Evolutionary conservation across 768 basidiomycete species (phyloP).

Genomic region (Russula lepida): DNA sequence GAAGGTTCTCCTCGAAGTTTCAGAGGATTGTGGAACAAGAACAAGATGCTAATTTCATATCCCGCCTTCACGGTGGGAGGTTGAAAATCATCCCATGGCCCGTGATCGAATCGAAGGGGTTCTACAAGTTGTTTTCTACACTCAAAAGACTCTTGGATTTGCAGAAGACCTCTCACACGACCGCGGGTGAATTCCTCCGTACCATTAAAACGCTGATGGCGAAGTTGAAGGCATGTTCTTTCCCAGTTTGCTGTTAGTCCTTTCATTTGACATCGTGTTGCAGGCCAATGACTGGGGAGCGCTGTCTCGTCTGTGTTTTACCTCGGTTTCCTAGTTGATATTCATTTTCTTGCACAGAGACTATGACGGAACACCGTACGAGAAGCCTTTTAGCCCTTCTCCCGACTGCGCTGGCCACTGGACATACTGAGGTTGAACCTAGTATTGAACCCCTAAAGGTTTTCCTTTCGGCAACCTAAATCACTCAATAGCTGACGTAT

Average conservation of each 20-base stretch:
- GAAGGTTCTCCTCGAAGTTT: conserved; percentile 48
- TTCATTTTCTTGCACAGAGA: conserved; percentile 30
- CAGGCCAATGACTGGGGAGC: conserved; percentile 63
- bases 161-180: conserved; percentile 40
- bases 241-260: neutral
- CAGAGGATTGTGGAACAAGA: conserved; percentile 53
- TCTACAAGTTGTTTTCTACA: conserved; percentile 44
- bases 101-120: conserved; percentile 52
- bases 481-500: neutral
- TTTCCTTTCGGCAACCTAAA: neutral
- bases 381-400: conserved; percentile 32
- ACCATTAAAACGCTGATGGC: conserved; percentile 59
- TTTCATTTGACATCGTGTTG: neutral
- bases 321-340: neutral
- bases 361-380: conserved; percentile 40
- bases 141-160: conserved; percentile 42
- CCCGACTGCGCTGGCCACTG: conserved; percentile 40
- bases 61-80: conserved; percentile 46
- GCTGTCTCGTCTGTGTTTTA: conserved; percentile 42
- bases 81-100: conserved; percentile 59
- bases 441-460: conserved; percentile 46
- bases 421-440: conserved; percentile 38
- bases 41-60: conserved; percentile 55
- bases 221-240: conserved; percentile 43
- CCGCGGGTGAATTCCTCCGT: conserved; percentile 47